Conservation (phyloP, 306 rosid species). For the Pyrus bretschneideri region DNA sequence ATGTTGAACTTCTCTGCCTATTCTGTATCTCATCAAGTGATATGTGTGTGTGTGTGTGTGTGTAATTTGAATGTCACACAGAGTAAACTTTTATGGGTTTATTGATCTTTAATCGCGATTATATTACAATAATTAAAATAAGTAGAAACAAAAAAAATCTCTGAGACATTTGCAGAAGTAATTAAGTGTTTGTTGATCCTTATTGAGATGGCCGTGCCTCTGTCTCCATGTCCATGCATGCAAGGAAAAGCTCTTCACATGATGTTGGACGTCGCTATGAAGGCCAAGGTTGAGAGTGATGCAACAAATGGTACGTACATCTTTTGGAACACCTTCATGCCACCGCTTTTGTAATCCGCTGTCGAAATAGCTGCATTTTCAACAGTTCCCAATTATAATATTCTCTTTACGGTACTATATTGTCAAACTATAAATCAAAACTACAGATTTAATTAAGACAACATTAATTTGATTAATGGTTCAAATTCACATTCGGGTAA, state of each 20-base stretch:
- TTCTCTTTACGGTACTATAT: neutral
- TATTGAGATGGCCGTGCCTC: neutral
- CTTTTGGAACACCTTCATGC: constrained; percentile 26
- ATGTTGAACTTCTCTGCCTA: too few species aligned
- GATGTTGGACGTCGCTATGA: constrained; percentile 31
- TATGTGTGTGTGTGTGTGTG: too few species aligned
- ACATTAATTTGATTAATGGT: neutral
- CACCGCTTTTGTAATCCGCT: neutral
- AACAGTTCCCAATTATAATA: neutral
- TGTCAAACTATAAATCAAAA: too few species aligned
- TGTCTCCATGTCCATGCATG: neutral
- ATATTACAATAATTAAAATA: neutral
- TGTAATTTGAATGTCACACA: neutral
- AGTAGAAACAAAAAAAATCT: neutral
- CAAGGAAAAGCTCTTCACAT: constrained; percentile 6
- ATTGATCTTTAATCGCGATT: neutral
- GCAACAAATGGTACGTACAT: constrained; percentile 19
- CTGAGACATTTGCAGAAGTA: neutral
- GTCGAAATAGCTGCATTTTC: constrained; percentile 26
- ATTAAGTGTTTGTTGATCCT: neutral
- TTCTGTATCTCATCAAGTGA: neutral
- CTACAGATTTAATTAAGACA: too few species aligned
- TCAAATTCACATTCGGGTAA: neutral
- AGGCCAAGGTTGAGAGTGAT: constrained; percentile 23
- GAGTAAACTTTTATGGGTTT: neutral